Evolutionary conservation across 345 rosid genomes (phyloP), one percentile per base, ranked within the genome.

Genomic region (Lumnitzera littorea): DNA sequence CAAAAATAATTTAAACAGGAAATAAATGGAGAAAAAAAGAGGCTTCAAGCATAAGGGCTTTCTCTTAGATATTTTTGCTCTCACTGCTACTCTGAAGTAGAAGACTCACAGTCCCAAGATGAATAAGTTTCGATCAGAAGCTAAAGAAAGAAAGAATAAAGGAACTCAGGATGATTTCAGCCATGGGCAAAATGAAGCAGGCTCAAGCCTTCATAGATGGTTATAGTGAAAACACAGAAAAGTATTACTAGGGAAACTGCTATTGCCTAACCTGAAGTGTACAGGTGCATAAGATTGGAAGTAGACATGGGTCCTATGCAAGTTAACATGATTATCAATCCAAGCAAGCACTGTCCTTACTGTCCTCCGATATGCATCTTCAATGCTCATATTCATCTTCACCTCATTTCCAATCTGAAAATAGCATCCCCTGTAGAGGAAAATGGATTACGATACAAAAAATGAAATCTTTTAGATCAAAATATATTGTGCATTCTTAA

Each of bases 201-300:
- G 43, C 43, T 36, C 43, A 36, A 9, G 43, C 43, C 11, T 7
- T 36, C 11, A 36, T 36, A 36, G 43, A 9, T 36, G 9, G 27
- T 13, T 16, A 53, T 53, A 15, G 12, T 24, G 55, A 51, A 51
- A 24, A 51, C 24, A 16, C 55, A 14, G 51, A 23, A 59, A 17
- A 4, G 48, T 14, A 43, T 24, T 1, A 13, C 2, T 17, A 24
- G 53, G 24, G 10, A 15, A 5, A 23, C 1, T 16, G 6, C 20
- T 50, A 25, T 59, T 36, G 17, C 5, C 57, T 60, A 64, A 89
- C 96, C 92, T 87, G 86, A 90, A 90, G 71, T 87, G 97, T 9
- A 83, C 88, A 11, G 95, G 96, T 12, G 96, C 82, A 47, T 70
- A 80, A 0, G 95, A 72, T 20, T 95, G 95, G 51, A 87, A 89